Evolutionary conservation across 768 basidiomycete genomes (phyloP).

Genomic region (Tephrocybe sp.): DNA sequence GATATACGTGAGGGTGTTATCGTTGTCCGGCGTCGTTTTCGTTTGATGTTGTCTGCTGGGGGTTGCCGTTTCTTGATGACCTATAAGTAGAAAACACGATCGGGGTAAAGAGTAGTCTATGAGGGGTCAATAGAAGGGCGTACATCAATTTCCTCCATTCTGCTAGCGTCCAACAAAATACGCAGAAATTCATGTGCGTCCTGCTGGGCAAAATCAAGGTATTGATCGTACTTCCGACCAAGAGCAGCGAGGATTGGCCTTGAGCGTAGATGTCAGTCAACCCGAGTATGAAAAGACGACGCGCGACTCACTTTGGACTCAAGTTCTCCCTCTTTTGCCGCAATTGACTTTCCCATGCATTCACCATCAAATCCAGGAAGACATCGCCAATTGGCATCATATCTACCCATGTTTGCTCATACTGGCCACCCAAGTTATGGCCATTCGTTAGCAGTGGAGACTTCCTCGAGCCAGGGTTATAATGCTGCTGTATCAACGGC

Average conservation of each 20-base stretch:
- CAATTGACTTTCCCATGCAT: constrained; percentile 66
- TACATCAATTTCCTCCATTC: constrained; percentile 94
- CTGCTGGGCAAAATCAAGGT: constrained; percentile 92
- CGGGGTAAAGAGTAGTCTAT: not conserved
- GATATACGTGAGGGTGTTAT: constrained; percentile 24
- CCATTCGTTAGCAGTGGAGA: constrained; percentile 75
- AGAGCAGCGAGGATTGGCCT: constrained; percentile 67
- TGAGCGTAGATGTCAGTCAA: not conserved
- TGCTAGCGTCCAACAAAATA: constrained; percentile 86
- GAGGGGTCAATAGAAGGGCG: constrained; percentile 21
- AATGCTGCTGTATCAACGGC: constrained; percentile 36
- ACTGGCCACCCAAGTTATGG: constrained; percentile 49
- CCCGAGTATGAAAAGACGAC: not conserved
- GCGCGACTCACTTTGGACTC: constrained; percentile 62
- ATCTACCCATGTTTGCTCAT: constrained; percentile 53
- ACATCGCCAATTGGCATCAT: constrained; percentile 72
- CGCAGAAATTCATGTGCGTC: constrained; percentile 94
- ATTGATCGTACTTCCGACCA: constrained; percentile 90
- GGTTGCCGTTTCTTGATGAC: constrained; percentile 76
- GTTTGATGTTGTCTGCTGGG: constrained; percentile 33
- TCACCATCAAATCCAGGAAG: constrained; percentile 58
- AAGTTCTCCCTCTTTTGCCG: constrained; percentile 48
- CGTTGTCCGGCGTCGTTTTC: constrained; percentile 38
- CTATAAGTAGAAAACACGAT: constrained; percentile 34
- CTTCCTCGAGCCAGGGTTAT: constrained; percentile 42